Conservation (phyloP, 495 filamentous ascomycete species). For the Articulospora tetracladia region DNA sequence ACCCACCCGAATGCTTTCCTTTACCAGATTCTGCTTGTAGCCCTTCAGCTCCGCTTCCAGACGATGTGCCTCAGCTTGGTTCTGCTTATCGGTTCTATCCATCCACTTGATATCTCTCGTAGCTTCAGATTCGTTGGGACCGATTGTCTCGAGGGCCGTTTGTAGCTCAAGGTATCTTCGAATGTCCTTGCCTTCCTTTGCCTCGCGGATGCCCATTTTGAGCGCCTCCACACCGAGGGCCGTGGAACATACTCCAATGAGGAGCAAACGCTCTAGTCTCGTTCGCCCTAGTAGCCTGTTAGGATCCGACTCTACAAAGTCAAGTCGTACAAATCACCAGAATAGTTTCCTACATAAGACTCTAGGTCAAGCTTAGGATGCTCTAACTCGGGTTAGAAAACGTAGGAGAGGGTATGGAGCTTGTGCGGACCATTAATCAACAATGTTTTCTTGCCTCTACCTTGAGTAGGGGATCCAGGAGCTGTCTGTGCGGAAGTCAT, state of each 20-base stretch:
- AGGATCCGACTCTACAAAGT: not conserved
- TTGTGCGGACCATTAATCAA: slow-evolving; percentile 40
- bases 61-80: slow-evolving; percentile 63
- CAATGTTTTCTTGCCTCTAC: slow-evolving; percentile 23
- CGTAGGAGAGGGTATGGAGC: not conserved
- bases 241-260: slow-evolving; percentile 76
- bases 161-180: slow-evolving; percentile 66
- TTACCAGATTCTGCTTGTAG: slow-evolving; percentile 97
- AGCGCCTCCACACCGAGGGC: slow-evolving; percentile 77
- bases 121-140: slow-evolving; percentile 66
- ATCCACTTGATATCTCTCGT: slow-evolving; percentile 67
- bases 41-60: slow-evolving; percentile 80
- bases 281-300: slow-evolving; percentile 30
- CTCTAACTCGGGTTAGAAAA: slow-evolving; percentile 44
- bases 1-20: slow-evolving; percentile 90
- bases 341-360: slow-evolving; percentile 87
- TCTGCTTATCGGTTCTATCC: slow-evolving; percentile 53
- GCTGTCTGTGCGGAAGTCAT: slow-evolving; percentile 14
- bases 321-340: slow-evolving; percentile 47
- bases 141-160: slow-evolving; percentile 55
- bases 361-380: slow-evolving; percentile 90
- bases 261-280: slow-evolving; percentile 71
- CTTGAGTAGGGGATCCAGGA: slow-evolving; percentile 19
- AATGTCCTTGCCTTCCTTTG: slow-evolving; percentile 74
- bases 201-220: slow-evolving; percentile 69